phyloP scores from a whole-genome alignment of 768 basidiomycete genomes.

The Postia placenta region DNA sequence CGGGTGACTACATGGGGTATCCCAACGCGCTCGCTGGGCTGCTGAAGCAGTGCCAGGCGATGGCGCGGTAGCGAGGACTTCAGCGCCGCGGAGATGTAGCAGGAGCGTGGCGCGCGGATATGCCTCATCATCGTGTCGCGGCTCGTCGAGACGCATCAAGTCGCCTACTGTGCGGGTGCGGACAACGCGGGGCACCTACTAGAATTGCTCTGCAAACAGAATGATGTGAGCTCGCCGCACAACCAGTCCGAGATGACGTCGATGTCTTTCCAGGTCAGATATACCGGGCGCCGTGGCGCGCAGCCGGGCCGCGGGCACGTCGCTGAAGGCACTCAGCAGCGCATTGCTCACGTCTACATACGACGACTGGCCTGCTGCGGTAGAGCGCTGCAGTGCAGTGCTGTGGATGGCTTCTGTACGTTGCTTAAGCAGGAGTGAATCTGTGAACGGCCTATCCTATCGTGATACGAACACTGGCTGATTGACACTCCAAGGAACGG shows the following conservation, averaged over 20 bases:
- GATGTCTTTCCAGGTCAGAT: slow-evolving; percentile 69
- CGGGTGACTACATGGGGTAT: slow-evolving; percentile 74
- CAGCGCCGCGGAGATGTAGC: slow-evolving; percentile 55
- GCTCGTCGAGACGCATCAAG: slow-evolving; percentile 71
- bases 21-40: slow-evolving; percentile 67
- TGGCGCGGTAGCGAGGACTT: slow-evolving; percentile 28
- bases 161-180: not conserved
- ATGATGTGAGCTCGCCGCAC: slow-evolving; percentile 37
- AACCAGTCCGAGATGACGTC: slow-evolving; percentile 67
- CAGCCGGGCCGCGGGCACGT: slow-evolving; percentile 26
- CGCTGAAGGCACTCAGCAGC: slow-evolving; percentile 50
- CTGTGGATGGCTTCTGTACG: too few species aligned
- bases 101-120: slow-evolving; percentile 71
- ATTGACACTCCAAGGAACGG: too few species aligned
- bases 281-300: slow-evolving; percentile 46
- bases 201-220: slow-evolving; percentile 48
- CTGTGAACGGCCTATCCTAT: too few species aligned
- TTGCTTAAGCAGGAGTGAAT: too few species aligned
- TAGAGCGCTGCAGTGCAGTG: too few species aligned
- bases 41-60: slow-evolving; percentile 52
- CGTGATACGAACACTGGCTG: too few species aligned
- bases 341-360: slow-evolving; percentile 61
- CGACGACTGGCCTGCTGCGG: slow-evolving; percentile 71
- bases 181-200: slow-evolving; percentile 68
- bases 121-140: slow-evolving; percentile 76